Evolutionary conservation across 768 basidiomycete genomes (phyloP).

Genomic region (Panus rudis): DNA sequence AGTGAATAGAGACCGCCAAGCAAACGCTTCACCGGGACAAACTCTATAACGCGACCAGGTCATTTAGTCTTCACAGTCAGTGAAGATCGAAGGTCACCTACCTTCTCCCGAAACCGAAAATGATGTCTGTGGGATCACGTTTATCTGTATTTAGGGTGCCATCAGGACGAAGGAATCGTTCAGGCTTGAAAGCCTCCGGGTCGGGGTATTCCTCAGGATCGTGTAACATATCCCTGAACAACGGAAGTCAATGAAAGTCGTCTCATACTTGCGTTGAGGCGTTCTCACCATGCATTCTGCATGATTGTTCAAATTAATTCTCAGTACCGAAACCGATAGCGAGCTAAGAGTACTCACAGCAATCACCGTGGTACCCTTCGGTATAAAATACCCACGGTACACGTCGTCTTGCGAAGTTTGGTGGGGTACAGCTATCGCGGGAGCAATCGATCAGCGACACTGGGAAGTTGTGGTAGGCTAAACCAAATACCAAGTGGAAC

Average conservation of each 20-base stretch:
- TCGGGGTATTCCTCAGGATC: conserved; percentile 15
- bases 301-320: not conserved
- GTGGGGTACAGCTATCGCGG: conserved; percentile 16
- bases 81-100: not conserved
- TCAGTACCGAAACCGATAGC: not conserved
- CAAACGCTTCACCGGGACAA: conserved; percentile 5
- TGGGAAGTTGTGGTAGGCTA: not conserved
- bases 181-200: conserved; percentile 16
- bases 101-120: conserved; percentile 28
- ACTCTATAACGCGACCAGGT: not conserved
- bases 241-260: not conserved
- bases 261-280: not conserved
- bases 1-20: conserved; percentile 1
- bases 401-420: conserved; percentile 14
- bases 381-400: conserved; percentile 21
- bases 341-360: conserved; percentile 16
- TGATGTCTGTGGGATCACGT: not conserved
- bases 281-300: conserved; percentile 9
- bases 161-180: conserved; percentile 15
- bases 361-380: conserved; percentile 18
- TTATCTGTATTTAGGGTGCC: not conserved
- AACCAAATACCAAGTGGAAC: conserved; percentile 27
- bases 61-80: not conserved
- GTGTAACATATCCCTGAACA: conserved; percentile 16
- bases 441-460: not conserved